Percentiles rank a stretch among this genome's conserved stretches.
Conservation (phyloP, 2,329 filamentous ascomycete genomes). For the Xylariales sp. region DNA sequence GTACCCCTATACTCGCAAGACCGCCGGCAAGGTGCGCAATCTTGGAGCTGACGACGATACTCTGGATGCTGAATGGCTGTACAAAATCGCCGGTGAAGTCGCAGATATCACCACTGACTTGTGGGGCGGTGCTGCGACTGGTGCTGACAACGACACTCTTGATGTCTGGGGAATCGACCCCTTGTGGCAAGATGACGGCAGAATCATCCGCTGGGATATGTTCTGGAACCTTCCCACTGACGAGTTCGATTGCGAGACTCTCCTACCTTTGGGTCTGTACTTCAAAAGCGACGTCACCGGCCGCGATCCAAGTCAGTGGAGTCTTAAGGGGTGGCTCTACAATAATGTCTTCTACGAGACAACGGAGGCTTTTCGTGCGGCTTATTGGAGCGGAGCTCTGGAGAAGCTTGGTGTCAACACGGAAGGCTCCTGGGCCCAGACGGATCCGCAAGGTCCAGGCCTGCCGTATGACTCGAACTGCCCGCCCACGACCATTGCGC, state of each 20-base stretch:
- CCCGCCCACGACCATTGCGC: conserved; percentile 34
- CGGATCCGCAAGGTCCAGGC: conserved; percentile 33
- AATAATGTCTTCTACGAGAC: conserved; percentile 48
- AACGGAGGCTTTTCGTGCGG: conserved; percentile 40
- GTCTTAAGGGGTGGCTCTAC: conserved; percentile 48
- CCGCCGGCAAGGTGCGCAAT: conserved; percentile 33
- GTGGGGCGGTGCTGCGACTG: conserved; percentile 33
- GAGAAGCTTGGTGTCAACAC: conserved; percentile 42
- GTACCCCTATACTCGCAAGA: conserved; percentile 37
- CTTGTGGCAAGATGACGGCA: conserved; percentile 34
- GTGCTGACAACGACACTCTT: conserved; percentile 36
- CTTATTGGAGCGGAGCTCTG: conserved; percentile 38
- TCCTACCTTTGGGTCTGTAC: conserved; percentile 41
- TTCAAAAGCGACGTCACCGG: conserved; percentile 44
- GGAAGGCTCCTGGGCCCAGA: conserved; percentile 42
- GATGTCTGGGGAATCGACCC: conserved; percentile 36
- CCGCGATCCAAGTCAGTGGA: conserved; percentile 46
- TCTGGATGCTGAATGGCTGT: conserved; percentile 28
- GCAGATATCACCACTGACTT: conserved; percentile 40
- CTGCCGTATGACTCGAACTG: conserved; percentile 31
- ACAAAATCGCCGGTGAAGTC: conserved; percentile 25
- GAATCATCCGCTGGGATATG: conserved; percentile 41
- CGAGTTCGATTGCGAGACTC: conserved; percentile 35
- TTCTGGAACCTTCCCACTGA: conserved; percentile 36
- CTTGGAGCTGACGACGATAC: conserved; percentile 31